Evolutionary conservation across 2,329 filamentous ascomycete genomes (phyloP), one percentile per base, ranked within the genome.

Genomic region (Colletotrichum sp.): DNA sequence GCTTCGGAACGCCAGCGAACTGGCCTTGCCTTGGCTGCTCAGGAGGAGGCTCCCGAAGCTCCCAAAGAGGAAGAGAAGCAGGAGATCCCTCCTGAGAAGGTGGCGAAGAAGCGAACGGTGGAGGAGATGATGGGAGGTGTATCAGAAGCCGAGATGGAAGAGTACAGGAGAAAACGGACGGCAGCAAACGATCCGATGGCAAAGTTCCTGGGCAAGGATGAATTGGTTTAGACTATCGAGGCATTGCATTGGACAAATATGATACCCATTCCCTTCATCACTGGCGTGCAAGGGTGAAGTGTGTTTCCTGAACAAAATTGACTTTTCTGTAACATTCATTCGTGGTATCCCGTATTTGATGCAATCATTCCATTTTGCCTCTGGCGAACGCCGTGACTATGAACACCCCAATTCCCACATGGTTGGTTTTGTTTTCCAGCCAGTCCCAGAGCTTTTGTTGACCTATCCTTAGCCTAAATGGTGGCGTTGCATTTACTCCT

Each of bases 151-250:
- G 95, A 98, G 79, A 90, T 98, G 86, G 96, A 98, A 74, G 92
- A 94, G 75, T 98, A 98, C 83, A 92, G 95, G 80, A 91, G 92
- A 79, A 96, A 95, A 82, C 90, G 93, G 78, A 91, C 92, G 67
- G 92, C 92, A 32, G 92, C 93, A 1, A 91, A 95, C 78, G 96
- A 98, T 86, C 96, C 96, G 0, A 98, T 98, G 96, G 94, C 95
- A 2, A 93, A 92, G 7, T 92, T 95, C 79, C 84, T 98, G 61
- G 94, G 94, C 28, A 94, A 92, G 82, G 94, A 96, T 81, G 92
- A 94, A 80, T 83, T 94, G 78, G 83, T 76, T 59, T 91, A 77
- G 83, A 86, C 78, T 87, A 84, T 78, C 43, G 72, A 74, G 43
- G 64, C 65, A 72, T 60, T 16, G 64, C 39, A 70, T 36, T 60